Evolutionary conservation across 2,329 filamentous ascomycete genomes (phyloP).

Genomic region (Chaetomium sp.): DNA sequence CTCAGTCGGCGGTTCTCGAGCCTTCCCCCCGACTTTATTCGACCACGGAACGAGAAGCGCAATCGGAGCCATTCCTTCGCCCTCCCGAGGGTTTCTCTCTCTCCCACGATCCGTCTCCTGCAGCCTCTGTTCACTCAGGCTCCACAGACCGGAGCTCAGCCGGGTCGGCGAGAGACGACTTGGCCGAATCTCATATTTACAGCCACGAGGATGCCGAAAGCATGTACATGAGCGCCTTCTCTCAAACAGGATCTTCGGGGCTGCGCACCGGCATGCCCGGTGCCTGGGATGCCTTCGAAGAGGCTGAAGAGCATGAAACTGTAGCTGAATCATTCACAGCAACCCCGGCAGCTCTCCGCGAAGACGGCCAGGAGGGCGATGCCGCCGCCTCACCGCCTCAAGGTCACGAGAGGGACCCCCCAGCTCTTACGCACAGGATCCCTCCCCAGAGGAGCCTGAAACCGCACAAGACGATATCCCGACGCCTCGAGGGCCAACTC

Average conservation of each 20-base stretch:
- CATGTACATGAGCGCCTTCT: slow-evolving; percentile 81
- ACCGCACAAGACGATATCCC: slow-evolving; percentile 45
- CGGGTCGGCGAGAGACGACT: slow-evolving; percentile 48
- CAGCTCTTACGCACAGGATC: neutral
- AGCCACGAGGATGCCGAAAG: slow-evolving; percentile 81
- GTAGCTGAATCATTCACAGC: neutral
- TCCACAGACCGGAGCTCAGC: slow-evolving; percentile 37
- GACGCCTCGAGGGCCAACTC: slow-evolving; percentile 56
- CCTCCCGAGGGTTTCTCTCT: slow-evolving; percentile 27
- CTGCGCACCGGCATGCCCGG: slow-evolving; percentile 51
- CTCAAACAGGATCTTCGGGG: slow-evolving; percentile 46
- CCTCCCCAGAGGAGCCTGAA: slow-evolving; percentile 22
- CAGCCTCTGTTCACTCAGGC: slow-evolving; percentile 33
- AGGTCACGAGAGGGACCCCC: neutral
- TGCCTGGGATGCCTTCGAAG: slow-evolving; percentile 50
- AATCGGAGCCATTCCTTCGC: slow-evolving; percentile 44
- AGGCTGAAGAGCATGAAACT: slow-evolving; percentile 28
- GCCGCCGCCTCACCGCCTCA: neutral
- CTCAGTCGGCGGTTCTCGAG: slow-evolving; percentile 40
- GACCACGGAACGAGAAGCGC: slow-evolving; percentile 38
- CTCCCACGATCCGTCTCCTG: slow-evolving; percentile 24
- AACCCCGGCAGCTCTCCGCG: neutral
- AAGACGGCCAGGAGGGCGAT: neutral
- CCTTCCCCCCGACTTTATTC: slow-evolving; percentile 41
- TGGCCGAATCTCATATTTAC: slow-evolving; percentile 69